These are phyloP conservation scores for Hydnomerulius pinastri DNA, from an alignment of 768 basidiomycete species.

Conservation along the genomic window DNA sequence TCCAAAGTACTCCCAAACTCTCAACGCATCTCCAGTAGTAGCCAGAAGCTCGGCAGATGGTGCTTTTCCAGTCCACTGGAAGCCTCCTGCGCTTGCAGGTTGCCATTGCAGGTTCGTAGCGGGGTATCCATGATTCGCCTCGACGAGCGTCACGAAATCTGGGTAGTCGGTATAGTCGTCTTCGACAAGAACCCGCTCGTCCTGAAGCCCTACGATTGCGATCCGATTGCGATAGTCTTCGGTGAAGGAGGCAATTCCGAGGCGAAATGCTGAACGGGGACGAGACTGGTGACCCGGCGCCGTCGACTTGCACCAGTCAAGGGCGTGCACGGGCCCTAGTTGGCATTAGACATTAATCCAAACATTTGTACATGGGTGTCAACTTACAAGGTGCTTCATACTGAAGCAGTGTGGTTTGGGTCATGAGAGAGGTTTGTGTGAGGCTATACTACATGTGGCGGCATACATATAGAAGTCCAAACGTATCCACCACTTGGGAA, in stretches of 20 bases:
- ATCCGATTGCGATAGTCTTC: conserved; percentile 85
- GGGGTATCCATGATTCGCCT: conserved; percentile 87
- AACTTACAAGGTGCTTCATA: conserved; percentile 85
- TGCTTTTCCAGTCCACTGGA: conserved; percentile 70
- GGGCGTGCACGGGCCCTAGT: conserved; percentile 80
- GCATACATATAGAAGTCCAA: not conserved
- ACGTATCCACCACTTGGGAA: not conserved
- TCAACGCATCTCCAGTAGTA: conserved; percentile 89
- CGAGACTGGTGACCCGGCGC: conserved; percentile 73
- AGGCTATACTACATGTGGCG: conserved; percentile 25
- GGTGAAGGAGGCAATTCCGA: conserved; percentile 82
- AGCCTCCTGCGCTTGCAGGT: conserved; percentile 65
- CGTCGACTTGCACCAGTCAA: conserved; percentile 88
- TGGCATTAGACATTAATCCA: conserved; percentile 19
- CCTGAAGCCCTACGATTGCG: conserved; percentile 76
- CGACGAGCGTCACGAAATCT: conserved; percentile 85
- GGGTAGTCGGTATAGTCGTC: conserved; percentile 82
- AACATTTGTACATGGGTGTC: not conserved
- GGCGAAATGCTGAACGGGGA: conserved; percentile 76
- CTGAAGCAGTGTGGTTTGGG: conserved; percentile 71
- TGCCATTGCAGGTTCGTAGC: conserved; percentile 95
- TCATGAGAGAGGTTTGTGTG: conserved; percentile 42
- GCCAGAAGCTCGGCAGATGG: conserved; percentile 80
- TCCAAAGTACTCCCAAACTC: conserved; percentile 86
- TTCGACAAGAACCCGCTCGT: conserved; percentile 85